Evolutionary conservation across 306 rosid genomes (phyloP).

Genomic region (Vigna hirtella): DNA sequence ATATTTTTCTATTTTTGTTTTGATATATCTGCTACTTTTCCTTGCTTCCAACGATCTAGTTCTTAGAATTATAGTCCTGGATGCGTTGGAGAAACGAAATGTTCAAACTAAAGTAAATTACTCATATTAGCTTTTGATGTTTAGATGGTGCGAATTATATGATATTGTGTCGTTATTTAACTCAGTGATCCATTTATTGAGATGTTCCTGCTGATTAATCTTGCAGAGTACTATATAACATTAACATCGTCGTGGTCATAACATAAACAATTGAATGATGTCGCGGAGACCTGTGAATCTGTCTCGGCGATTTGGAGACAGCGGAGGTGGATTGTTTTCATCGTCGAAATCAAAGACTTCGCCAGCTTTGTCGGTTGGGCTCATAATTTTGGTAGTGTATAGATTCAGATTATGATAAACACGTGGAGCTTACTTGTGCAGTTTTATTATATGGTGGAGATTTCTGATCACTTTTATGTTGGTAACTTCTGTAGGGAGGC

Average conservation of each 20-base stretch:
- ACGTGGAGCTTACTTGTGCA: slow-evolving; percentile 21
- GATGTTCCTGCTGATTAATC: not conserved
- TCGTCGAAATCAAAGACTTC: slow-evolving; percentile 55
- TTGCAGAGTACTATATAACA: slow-evolving; percentile 29
- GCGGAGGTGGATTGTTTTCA: slow-evolving; percentile 54
- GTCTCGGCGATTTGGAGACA: slow-evolving; percentile 59
- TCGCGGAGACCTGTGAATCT: slow-evolving; percentile 60
- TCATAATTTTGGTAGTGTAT: slow-evolving; percentile 54
- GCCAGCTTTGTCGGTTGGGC: slow-evolving; percentile 55
- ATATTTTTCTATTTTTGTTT: not conserved
- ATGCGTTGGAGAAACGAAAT: not conserved
- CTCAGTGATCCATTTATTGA: slow-evolving; percentile 8
- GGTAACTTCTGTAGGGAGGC: slow-evolving; percentile 52
- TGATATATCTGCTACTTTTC: not conserved
- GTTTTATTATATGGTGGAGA: not conserved
- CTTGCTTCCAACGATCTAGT: not conserved
- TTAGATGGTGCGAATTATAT: not conserved
- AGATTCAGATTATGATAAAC: not conserved
- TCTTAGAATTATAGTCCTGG: not conserved
- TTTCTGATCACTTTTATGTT: slow-evolving; percentile 29
- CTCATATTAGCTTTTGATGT: not conserved
- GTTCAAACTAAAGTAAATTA: too few relatives aligned
- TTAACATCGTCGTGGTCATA: slow-evolving; percentile 1
- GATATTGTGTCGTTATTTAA: slow-evolving; percentile 9
- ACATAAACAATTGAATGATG: slow-evolving; percentile 45